Evolutionary conservation across 2,329 filamentous ascomycete genomes (phyloP).

Genomic region (Dendrostoma leiphaemia): DNA sequence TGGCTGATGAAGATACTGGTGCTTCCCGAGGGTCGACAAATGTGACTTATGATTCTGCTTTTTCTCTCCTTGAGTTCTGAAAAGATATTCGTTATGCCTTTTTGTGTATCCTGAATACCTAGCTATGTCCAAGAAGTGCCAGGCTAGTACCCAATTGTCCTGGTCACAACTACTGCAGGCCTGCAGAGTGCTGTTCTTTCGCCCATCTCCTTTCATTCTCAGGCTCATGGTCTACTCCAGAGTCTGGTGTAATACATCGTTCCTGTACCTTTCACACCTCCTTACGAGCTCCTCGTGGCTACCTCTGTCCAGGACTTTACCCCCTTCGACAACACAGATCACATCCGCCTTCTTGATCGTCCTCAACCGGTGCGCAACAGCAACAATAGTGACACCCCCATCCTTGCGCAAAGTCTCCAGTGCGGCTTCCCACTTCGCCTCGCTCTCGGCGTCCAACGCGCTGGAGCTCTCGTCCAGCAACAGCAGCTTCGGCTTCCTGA

Average conservation of each 20-base stretch:
- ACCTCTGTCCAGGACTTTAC: slow-evolving; percentile 41
- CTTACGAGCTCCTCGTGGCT: slow-evolving; percentile 40
- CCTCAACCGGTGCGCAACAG: slow-evolving; percentile 35
- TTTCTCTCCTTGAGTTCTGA: too few relatives aligned
- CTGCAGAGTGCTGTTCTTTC: background rate
- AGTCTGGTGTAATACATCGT: slow-evolving; percentile 1
- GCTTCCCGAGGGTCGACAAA: too few relatives aligned
- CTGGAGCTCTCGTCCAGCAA: slow-evolving; percentile 82
- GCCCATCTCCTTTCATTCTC: background rate
- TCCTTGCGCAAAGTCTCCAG: slow-evolving; percentile 56
- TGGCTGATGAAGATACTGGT: too few relatives aligned
- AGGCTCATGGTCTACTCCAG: background rate
- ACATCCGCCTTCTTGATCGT: slow-evolving; percentile 35
- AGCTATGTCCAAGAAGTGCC: too few relatives aligned
- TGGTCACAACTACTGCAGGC: background rate
- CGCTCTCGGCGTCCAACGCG: slow-evolving; percentile 70
- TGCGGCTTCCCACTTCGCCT: slow-evolving; percentile 63
- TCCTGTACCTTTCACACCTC: slow-evolving; percentile 6
- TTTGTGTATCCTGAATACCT: too few relatives aligned
- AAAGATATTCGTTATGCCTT: too few relatives aligned
- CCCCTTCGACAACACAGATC: slow-evolving; percentile 62
- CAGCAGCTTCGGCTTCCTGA: slow-evolving; percentile 69
- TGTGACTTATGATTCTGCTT: too few relatives aligned
- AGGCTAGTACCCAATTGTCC: too few relatives aligned
- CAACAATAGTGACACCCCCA: slow-evolving; percentile 53